Evolutionary conservation across 2,329 filamentous ascomycete species (phyloP), one percentile per base, ranked within the genome.

Genomic region (Xylariaceae sp.): DNA sequence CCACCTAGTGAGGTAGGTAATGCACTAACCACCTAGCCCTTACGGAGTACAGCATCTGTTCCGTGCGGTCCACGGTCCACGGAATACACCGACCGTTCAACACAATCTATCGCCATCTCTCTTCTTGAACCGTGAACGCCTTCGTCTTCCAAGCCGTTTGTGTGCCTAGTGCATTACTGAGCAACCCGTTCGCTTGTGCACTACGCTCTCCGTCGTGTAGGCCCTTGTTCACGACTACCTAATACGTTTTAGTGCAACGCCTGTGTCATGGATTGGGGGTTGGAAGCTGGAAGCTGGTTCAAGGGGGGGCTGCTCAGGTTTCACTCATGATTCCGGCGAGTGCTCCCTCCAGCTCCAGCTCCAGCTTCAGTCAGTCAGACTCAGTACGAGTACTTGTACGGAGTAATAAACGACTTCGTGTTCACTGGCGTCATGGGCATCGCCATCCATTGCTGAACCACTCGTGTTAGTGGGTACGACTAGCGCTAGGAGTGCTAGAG

Each of bases 371-470:
- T 41, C 17, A 9, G 17, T 49, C 23, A 30, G 23, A 30, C 23
- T 5, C 17, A 15, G 48, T 50, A 30, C 17, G 17, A 18, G 45
- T 48, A 18, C 17, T 30, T 18, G 18, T 9, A 18, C 4, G 15
- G 9, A 11, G 47, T 63, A 57, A 30, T 30, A 30, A 30, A 53
- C 58, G 58, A 39, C 61, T 64, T 64, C 63, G 63, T 64, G 61
- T 64, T 61, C 55, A 59, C 53, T 55, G 34, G 48, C 61, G 54
- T 57, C 35, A 56, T 57, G 61, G 58, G 48, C 52, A 4, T 30
- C 5, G 23, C 23, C 23, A 30, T 30, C 23, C 23, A 57, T 54
- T 48, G 54, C 66, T 65, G 65, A 56, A 51, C 48, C 62, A 30
- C 48, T 50, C 18, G 48, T 17, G 23, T 51, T 51, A 8, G 13